phyloP scores from a whole-genome alignment of 75 land plant species.

The Cupressus sempervirens region DNA sequence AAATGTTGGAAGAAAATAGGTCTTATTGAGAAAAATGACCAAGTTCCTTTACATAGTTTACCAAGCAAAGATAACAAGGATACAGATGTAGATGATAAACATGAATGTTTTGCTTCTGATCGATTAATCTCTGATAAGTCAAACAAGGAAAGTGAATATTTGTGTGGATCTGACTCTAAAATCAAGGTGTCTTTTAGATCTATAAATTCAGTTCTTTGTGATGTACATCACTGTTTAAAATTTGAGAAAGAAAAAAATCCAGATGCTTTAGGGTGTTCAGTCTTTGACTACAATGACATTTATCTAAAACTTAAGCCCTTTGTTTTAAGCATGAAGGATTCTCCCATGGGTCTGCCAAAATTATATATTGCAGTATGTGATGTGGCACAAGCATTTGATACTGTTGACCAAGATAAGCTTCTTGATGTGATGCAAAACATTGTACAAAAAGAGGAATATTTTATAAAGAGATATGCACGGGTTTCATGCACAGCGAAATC shows the following conservation, averaged over 20 bases:
- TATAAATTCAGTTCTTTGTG: constrained; percentile 38
- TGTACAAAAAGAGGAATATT: constrained; percentile 43
- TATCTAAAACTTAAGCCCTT: constrained; percentile 63
- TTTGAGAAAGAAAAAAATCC: constrained; percentile 44
- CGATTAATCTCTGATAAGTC: not conserved
- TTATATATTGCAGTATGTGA: constrained; percentile 78
- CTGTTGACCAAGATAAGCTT: constrained; percentile 72
- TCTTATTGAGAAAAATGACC: not conserved
- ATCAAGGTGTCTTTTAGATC: constrained; percentile 5
- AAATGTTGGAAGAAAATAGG: not conserved
- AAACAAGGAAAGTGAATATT: not conserved
- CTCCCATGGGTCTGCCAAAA: constrained; percentile 25
- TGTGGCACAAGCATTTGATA: constrained; percentile 85
- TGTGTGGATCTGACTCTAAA: constrained; percentile 7
- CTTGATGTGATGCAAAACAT: constrained; percentile 43
- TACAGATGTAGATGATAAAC: not conserved
- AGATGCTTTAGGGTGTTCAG: constrained; percentile 73
- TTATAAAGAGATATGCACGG: constrained; percentile 27
- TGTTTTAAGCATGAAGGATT: constrained; percentile 35
- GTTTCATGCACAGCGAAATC: constrained; percentile 38
- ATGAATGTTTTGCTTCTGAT: not conserved
- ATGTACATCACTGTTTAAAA: constrained; percentile 62
- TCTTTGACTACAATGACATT: constrained; percentile 89
- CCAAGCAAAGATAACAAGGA: not conserved
- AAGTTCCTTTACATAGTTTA: not conserved